phyloP scores from a whole-genome alignment of 2,329 filamentous ascomycete species.

The Colletotrichum sp. region DNA sequence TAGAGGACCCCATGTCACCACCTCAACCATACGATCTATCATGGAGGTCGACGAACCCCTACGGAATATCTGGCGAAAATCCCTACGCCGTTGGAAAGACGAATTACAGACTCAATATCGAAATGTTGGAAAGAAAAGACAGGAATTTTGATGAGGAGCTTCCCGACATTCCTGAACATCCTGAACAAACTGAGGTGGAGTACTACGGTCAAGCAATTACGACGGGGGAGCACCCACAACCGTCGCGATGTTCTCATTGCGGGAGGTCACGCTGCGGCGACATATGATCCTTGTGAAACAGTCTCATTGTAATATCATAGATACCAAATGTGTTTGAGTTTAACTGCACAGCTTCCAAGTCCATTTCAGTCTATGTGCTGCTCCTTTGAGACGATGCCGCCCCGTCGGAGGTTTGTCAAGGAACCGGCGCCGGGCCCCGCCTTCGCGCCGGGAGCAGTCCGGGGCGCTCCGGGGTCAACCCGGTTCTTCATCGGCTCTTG shows the following conservation, averaged over 20 bases:
- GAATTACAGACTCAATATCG: slow-evolving; percentile 5
- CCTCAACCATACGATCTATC: slow-evolving; percentile 9
- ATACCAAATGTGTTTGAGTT: neutral
- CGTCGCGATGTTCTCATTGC: neutral
- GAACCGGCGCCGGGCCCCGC: neutral
- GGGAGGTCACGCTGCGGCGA: neutral
- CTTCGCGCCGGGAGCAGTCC: neutral
- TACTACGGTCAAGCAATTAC: neutral
- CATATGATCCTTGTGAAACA: neutral
- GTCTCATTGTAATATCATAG: neutral
- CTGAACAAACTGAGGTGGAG: neutral
- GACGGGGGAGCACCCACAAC: neutral
- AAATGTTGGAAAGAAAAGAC: slow-evolving; percentile 8
- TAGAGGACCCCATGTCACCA: neutral
- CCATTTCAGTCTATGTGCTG: neutral
- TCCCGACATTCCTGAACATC: neutral
- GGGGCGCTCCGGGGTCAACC: neutral
- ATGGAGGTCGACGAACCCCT: slow-evolving; percentile 9
- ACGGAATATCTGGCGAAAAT: neutral
- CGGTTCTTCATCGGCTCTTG: neutral
- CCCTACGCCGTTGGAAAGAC: neutral
- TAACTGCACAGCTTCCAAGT: neutral
- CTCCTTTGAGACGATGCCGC: neutral
- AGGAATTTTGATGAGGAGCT: neutral
- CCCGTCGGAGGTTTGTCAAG: neutral